Base-by-base conservation (phyloP, 306 rosid species). In the Luffa aegyptiaca region DNA sequence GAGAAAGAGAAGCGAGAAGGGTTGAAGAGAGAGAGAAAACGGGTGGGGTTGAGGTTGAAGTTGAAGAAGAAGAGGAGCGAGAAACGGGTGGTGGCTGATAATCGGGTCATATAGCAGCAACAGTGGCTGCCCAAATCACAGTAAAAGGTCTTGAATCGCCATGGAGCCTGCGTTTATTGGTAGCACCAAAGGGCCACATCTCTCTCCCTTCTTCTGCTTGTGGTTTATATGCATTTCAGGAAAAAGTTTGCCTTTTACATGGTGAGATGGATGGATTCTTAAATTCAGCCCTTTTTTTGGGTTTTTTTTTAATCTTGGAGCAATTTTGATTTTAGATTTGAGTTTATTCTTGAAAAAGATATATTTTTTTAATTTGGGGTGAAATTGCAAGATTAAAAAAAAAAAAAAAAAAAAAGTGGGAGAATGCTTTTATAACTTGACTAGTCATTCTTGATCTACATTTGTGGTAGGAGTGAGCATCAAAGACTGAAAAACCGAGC, bases 21-120 rank as follows among this genome's bases (percentile, higher is more conserved):
- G 61, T 75, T 80, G 35, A 44, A 45, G 39, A 80, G 90, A 84
- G 90, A 78, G 92, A 84, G 90, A 87, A 85, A 84, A 20, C 91
- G 87, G 88, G 87, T 81, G 82, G 92, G 87, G 61, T 58, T 58
- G 64, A 58, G 64, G 36, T 84, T 84, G 75, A 78, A 82, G 75
- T 66, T 71, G 86, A 51, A 77, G 71, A 16, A 85, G 81, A 44
- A 77, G 75, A 68, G 90, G 90, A 83, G 89, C 84, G 84, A 81
- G 51, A 87, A 83, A 75, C 89, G 92, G 49, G 51, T 42, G 53
- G 75, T 10, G 49, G 17, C 10, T n/a, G 75, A 42, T n/a, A 69
- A 69, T n/a, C 75, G 75, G 90, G 86, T 86, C 97, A 90, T 86
- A 80, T 74, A 83, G 80, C 57, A 71, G 80, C 57, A 71, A 31